Conservation (phyloP, 106 monocot species). For the Apostasia shenzhenica region DNA sequence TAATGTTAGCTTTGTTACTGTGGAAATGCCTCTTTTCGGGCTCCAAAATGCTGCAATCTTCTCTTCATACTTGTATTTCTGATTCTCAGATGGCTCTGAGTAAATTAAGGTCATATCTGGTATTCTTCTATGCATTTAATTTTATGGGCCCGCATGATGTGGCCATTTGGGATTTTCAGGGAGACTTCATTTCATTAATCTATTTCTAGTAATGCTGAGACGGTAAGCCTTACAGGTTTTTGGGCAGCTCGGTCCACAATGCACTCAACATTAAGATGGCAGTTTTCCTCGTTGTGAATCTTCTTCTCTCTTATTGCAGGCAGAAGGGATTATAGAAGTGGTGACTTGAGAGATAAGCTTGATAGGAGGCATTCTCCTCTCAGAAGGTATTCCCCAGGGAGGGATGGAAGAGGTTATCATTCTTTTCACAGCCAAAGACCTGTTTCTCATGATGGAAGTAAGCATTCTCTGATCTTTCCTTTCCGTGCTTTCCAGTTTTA, state of each 20-base stretch:
- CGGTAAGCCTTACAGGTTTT: conserved; percentile 43
- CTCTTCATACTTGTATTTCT: conserved; percentile 10
- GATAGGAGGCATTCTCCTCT: conserved; percentile 69
- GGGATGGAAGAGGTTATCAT: conserved; percentile 53
- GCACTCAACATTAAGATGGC: conserved; percentile 1
- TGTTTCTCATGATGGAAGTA: conserved; percentile 55
- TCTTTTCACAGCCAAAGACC: conserved; percentile 37
- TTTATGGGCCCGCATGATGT: conserved; percentile 28
- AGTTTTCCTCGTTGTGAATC: conserved; percentile 12
- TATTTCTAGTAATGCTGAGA: conserved; percentile 42
- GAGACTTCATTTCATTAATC: conserved; percentile 35
- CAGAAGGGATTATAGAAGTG: conserved; percentile 59
- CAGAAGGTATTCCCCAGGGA: conserved; percentile 63
- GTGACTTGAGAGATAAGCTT: conserved; percentile 70
- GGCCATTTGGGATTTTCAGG: conserved; percentile 35
- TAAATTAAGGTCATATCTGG: conserved; percentile 14
- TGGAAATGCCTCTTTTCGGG: conserved; percentile 6
- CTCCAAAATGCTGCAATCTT: conserved; percentile 17
- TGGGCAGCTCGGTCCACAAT: conserved; percentile 5
- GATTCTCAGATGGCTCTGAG: conserved; percentile 24
- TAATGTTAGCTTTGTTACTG: conserved; percentile 13
- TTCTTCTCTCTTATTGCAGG: conserved; percentile 24
- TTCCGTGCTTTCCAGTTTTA: not conserved
- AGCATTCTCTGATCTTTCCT: conserved; percentile 8
- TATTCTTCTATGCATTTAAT: conserved; percentile 31